phyloP scores from a whole-genome alignment of 2,329 filamentous ascomycete species.

The Arthrinium phaeospermum region DNA sequence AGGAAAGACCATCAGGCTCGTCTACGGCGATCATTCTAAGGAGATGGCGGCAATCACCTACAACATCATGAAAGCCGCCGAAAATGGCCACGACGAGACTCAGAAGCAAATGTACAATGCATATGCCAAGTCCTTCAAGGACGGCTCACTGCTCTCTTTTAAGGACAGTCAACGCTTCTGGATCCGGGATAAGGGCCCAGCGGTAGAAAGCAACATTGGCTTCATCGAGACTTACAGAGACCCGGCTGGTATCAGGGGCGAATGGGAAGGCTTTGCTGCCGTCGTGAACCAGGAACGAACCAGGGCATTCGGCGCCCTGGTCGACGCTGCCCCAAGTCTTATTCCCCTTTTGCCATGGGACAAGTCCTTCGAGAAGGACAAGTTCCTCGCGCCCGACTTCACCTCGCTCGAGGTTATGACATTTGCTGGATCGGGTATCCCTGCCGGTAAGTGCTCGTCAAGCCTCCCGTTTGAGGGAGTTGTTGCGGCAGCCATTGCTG shows the following conservation, averaged over 20 bases:
- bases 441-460: constrained; percentile 54
- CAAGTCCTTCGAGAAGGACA: constrained; percentile 92
- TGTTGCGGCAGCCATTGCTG: constrained; percentile 20
- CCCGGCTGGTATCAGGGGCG: constrained; percentile 78
- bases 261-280: constrained; percentile 86
- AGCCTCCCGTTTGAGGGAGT: background rate
- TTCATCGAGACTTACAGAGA: constrained; percentile 89
- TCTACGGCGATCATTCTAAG: constrained; percentile 75
- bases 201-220: constrained; percentile 80
- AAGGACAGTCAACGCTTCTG: constrained; percentile 82
- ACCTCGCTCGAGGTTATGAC: constrained; percentile 91
- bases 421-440: constrained; percentile 73
- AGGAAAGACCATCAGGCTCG: constrained; percentile 72
- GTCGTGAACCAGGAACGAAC: constrained; percentile 91
- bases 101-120: constrained; percentile 67
- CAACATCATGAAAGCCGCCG: constrained; percentile 71
- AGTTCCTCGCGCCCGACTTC: constrained; percentile 93
- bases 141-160: constrained; percentile 77
- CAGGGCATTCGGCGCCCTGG: constrained; percentile 82
- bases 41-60: constrained; percentile 73
- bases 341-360: constrained; percentile 92
- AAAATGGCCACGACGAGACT: constrained; percentile 74
- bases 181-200: constrained; percentile 83
- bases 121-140: constrained; percentile 76
- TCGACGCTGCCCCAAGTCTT: constrained; percentile 78